A percentile compares a stretch with the other conserved stretches of the same genome.
Conservation (phyloP, 192 early-diverging fungal species). For the Coemansia guatemalensis region DNA sequence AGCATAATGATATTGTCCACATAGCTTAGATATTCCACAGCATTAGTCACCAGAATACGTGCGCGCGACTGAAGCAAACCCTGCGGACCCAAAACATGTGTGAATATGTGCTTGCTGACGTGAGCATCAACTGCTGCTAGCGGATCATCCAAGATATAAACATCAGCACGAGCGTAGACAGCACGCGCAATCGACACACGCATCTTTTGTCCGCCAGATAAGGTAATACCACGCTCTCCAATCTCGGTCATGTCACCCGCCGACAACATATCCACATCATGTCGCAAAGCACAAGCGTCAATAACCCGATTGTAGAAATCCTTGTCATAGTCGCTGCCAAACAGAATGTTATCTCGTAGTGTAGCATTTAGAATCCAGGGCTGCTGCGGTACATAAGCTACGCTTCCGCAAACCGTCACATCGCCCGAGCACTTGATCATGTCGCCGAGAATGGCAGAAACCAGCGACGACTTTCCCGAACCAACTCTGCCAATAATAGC, state of each 20-base stretch:
- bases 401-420: conserved; percentile 62
- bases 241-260: conserved; percentile 77
- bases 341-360: too few relatives aligned
- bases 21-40: conserved; percentile 73
- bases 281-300: conserved; percentile 80
- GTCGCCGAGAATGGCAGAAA: too few relatives aligned
- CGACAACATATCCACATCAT: too few relatives aligned
- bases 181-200: conserved; percentile 45
- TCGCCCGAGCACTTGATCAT: too few relatives aligned
- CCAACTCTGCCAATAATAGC: too few relatives aligned
- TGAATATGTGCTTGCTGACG: conserved; percentile 59
- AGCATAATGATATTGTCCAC: too few relatives aligned
- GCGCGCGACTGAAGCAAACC: too few relatives aligned
- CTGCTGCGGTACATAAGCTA: conserved; percentile 63
- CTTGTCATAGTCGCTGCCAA: conserved; percentile 57
- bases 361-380: conserved; percentile 97
- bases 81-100: too few relatives aligned
- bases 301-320: conserved; percentile 57
- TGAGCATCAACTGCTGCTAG: conserved; percentile 66
- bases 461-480: too few relatives aligned
- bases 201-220: conserved; percentile 16
- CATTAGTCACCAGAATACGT: conserved; percentile 76
- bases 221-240: conserved; percentile 18
- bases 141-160: conserved; percentile 68
- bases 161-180: conserved; percentile 60